phyloP scores from a whole-genome alignment of 2,329 filamentous ascomycete genomes.

The Diatrype stigma region DNA sequence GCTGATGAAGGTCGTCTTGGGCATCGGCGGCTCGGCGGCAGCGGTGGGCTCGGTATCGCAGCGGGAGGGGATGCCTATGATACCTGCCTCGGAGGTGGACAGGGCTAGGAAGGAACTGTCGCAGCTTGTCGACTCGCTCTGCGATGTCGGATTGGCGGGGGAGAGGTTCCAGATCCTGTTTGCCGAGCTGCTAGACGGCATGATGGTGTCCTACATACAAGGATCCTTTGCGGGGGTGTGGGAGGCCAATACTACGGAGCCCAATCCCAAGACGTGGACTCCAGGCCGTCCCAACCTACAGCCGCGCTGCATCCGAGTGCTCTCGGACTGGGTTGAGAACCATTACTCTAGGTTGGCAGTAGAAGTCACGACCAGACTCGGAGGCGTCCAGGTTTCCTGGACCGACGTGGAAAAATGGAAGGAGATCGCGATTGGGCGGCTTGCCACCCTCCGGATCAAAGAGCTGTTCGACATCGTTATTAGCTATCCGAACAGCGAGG shows the following conservation, averaged over 20 bases:
- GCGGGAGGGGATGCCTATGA: constrained; percentile 7
- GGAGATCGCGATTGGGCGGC: constrained; percentile 62
- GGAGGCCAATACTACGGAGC: constrained; percentile 31
- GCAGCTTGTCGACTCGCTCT: constrained; percentile 53
- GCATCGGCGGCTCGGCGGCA: constrained; percentile 20
- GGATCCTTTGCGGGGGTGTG: constrained; percentile 62
- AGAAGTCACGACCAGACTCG: constrained; percentile 52
- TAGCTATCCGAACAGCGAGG: constrained; percentile 66
- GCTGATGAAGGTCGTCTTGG: constrained; percentile 48
- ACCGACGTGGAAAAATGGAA: constrained; percentile 65
- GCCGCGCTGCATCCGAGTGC: constrained; percentile 52
- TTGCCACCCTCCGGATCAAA: constrained; percentile 64
- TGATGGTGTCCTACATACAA: constrained; percentile 60
- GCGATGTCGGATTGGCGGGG: constrained; percentile 63
- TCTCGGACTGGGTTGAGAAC: constrained; percentile 66
- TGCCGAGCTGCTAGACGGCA: constrained; percentile 64
- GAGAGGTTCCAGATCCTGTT: constrained; percentile 67
- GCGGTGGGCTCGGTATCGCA: constrained; percentile 2
- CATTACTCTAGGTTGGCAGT: constrained; percentile 61
- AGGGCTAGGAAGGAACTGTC: constrained; percentile 48
- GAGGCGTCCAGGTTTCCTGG: constrained; percentile 41
- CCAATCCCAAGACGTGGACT: constrained; percentile 15
- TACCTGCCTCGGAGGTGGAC: constrained; percentile 25
- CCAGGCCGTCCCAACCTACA: constrained; percentile 31
- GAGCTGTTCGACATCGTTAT: constrained; percentile 78